These are phyloP conservation scores for Leccinum subtestaceum DNA, from an alignment of 768 basidiomycete species.

Conservation along the genomic window DNA sequence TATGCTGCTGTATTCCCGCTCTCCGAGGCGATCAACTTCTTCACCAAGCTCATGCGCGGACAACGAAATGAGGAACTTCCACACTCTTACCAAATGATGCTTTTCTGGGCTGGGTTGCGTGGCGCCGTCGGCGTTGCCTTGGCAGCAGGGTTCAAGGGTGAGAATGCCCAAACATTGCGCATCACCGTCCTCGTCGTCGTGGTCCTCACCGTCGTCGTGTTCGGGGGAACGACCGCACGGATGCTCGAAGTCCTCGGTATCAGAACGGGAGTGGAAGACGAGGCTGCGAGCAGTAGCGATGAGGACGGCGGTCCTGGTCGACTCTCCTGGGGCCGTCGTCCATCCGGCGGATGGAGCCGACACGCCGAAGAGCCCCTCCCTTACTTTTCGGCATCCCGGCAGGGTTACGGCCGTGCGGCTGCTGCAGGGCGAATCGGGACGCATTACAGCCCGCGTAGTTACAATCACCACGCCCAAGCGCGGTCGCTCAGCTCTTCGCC, in stretches of 20 bases:
- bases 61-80: constrained; percentile 89
- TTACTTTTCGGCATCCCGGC: constrained; percentile 28
- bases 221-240: constrained; percentile 94
- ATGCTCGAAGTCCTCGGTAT: constrained; percentile 99
- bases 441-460: constrained; percentile 53
- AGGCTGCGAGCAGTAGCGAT: constrained; percentile 57
- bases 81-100: constrained; percentile 99
- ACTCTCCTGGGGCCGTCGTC: constrained; percentile 33
- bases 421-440: constrained; percentile 48
- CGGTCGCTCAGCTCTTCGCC: constrained; percentile 12
- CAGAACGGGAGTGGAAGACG: constrained; percentile 91
- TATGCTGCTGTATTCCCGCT: constrained; percentile 96
- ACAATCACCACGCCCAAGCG: constrained; percentile 58
- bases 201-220: constrained; percentile 89
- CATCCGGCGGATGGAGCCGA: constrained; percentile 41
- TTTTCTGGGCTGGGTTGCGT: constrained; percentile 97
- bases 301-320: constrained; percentile 42
- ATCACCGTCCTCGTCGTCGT: constrained; percentile 96
- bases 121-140: constrained; percentile 98
- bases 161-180: constrained; percentile 84
- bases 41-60: constrained; percentile 80
- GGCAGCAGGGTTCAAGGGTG: constrained; percentile 93
- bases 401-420: constrained; percentile 24
- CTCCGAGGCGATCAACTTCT: constrained; percentile 91
- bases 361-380: constrained; percentile 45